Evolutionary conservation across 1,139 yeast genomes (phyloP).

Genomic region (Sugiyamaella grinbergsii): DNA sequence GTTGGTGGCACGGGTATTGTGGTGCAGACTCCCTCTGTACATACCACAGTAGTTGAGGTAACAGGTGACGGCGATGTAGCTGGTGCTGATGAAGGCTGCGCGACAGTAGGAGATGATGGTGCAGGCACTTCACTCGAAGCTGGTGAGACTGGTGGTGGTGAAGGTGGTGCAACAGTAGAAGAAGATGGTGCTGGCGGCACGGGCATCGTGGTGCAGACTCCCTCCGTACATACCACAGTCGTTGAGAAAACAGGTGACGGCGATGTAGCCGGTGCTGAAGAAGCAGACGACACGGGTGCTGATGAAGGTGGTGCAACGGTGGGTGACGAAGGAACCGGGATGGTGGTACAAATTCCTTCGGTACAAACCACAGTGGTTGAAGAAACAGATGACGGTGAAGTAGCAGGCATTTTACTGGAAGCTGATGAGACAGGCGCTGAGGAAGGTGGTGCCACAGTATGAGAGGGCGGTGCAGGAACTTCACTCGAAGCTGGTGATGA

Average conservation of each 20-base stretch:
- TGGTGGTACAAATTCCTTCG: constrained; percentile 14
- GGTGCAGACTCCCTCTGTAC: too few relatives aligned
- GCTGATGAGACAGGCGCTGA: neutral
- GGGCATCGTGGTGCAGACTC: neutral
- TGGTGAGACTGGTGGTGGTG: too few relatives aligned
- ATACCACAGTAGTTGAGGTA: too few relatives aligned
- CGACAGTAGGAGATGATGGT: neutral
- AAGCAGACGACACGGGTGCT: too few relatives aligned
- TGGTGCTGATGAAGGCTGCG: constrained; percentile 6
- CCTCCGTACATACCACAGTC: neutral
- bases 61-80: too few relatives aligned
- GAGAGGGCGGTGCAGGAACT: neutral
- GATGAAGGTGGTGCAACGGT: too few relatives aligned
- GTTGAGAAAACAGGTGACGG: too few relatives aligned
- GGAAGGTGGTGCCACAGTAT: neutral
- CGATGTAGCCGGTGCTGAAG: too few relatives aligned
- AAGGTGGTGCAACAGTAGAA: too few relatives aligned
- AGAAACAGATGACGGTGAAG: neutral
- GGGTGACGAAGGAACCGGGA: neutral
- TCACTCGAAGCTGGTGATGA: neutral
- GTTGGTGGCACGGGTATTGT: too few relatives aligned
- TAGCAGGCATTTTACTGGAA: neutral
- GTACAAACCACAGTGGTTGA: constrained; percentile 6
- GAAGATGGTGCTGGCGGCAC: too few relatives aligned
- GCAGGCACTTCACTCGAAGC: too few relatives aligned